A percentile compares a stretch with the other conserved stretches of the same genome.
Evolutionary conservation across 441 rosid species (phyloP).

Genomic region (Syzygium syzygioides): DNA sequence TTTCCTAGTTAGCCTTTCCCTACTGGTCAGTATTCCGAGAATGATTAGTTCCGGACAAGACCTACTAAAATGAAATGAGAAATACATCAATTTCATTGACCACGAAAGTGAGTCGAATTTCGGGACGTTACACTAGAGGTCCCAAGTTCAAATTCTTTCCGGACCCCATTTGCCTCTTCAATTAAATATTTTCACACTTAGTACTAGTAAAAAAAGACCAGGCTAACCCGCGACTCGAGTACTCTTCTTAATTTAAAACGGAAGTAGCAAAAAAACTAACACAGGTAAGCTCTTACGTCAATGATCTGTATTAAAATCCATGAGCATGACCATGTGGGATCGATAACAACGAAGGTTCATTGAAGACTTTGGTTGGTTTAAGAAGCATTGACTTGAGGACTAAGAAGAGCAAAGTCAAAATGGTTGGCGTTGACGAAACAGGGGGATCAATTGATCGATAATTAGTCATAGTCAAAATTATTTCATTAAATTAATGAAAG

Average conservation of each 20-base stretch:
- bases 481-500: background rate
- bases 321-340: background rate
- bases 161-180: no score
- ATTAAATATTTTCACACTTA: no score
- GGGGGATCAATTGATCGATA: background rate
- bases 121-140: no score
- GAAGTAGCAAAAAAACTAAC: background rate
- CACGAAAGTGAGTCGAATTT: no score
- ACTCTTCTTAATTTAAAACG: background rate
- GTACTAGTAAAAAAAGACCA: no score
- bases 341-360: background rate
- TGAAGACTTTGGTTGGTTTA: background rate
- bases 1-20: no score
- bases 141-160: no score
- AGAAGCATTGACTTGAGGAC: background rate
- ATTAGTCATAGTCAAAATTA: background rate
- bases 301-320: background rate
- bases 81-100: no score
- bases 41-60: no score
- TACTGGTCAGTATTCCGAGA: no score
- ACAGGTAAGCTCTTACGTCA: background rate
- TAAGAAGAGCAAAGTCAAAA: background rate
- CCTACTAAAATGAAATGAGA: no score
- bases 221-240: background rate
- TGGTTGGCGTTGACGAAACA: background rate